Evolutionary conservation across 2,329 filamentous ascomycete genomes (phyloP), one percentile per base, ranked within the genome.

Genomic region (Lachnellula hyalina): DNA sequence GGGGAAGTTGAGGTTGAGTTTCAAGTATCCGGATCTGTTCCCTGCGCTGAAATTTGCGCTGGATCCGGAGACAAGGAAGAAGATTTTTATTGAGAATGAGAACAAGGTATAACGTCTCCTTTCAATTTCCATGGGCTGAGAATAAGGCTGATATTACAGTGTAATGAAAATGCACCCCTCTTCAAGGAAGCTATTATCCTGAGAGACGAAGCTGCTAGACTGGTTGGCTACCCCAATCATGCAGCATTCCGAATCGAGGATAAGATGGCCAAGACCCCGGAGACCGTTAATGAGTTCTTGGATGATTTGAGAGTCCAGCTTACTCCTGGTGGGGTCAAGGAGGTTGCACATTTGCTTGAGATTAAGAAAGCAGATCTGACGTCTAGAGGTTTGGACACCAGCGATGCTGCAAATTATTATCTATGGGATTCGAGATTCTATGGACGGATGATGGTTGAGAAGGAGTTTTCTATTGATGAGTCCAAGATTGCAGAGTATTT

Each of bases 391-490:
- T 63, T 84, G 7, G 67, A 69, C 6, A 67, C 71, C 46, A 72
- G 77, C 3, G 79, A 81, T 52, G 86, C 89, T 63, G 83, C 80
- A 48, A 83, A 84, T 63, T 90, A 92, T 70, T 93, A 89, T 70
- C 80, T 92, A 41, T 94, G 90, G 89, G 89, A 94, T 63, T 81
- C 88, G 67, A 79, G 87, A 42, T 94, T 84, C 73, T 94, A 93
- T 71, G 86, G 90, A 63, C 84, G 87, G 6, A 75, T 92, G 68
- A 86, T 91, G 81, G 82, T 91, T 40, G 87, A 93, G 74, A 82
- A 87, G 67, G 86, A 93, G 67, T 93, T 85, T 69, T 85, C 82
- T 64, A 85, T 94, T 46, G 87, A 93, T 60, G 88, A 93, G 70
- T 83, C 85, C 64, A 82, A 85, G 67, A 89, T 94, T 65, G 84